Conservation (phyloP, 768 basidiomycete species). For the Calocybe gangraenosa region DNA sequence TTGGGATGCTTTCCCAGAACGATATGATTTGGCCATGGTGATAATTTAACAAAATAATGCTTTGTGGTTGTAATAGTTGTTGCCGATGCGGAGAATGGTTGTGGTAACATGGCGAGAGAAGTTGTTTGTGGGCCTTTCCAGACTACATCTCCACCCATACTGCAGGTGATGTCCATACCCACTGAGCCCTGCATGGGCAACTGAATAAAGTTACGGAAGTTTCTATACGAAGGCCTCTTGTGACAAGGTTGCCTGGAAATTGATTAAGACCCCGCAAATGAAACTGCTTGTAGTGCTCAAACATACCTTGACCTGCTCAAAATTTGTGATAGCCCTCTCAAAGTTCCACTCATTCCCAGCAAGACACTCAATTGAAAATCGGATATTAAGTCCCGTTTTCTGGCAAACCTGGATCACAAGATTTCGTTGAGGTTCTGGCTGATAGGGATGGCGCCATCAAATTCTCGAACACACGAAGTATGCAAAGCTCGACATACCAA, state of each 20-base stretch:
- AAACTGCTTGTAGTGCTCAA: conserved; percentile 2
- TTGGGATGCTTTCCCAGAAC: too few relatives aligned
- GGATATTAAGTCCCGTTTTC: conserved; percentile 73
- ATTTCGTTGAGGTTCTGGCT: conserved; percentile 70
- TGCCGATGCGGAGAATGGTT: too few relatives aligned
- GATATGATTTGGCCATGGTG: too few relatives aligned
- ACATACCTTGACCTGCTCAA: conserved; percentile 82
- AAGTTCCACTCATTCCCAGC: conserved; percentile 83
- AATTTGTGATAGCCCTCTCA: conserved; percentile 76
- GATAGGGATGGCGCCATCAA: conserved; percentile 6
- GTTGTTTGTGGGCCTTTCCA: too few relatives aligned
- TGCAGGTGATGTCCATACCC: too few relatives aligned
- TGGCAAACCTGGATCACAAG: conserved; percentile 68
- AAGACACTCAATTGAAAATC: conserved; percentile 82
- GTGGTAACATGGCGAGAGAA: too few relatives aligned
- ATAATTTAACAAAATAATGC: too few relatives aligned
- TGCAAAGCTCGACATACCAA: conserved; percentile 47
- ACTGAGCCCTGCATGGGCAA: too few relatives aligned
- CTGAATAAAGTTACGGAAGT: neutral
- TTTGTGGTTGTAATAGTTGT: too few relatives aligned
- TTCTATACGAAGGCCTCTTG: conserved; percentile 52
- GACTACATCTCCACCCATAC: too few relatives aligned
- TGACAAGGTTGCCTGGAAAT: conserved; percentile 40
- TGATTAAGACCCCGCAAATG: conserved; percentile 16
- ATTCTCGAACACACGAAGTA: neutral